These are phyloP conservation scores for Pseudotsuga menziesii DNA, from an alignment of 75 land plant species.

Conservation along the genomic window DNA sequence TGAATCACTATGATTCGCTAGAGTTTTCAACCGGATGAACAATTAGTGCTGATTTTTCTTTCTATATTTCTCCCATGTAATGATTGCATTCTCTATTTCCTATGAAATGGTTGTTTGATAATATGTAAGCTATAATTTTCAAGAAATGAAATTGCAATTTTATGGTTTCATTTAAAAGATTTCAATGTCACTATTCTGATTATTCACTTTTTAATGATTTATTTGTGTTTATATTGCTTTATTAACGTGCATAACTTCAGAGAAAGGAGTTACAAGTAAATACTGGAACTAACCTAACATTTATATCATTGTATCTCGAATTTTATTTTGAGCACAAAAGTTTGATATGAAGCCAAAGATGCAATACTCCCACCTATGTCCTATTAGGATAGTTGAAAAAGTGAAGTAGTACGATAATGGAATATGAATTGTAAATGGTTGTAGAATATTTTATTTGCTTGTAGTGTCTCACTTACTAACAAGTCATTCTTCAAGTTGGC, in stretches of 20 bases:
- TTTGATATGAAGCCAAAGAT: background rate
- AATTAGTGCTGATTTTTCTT: too few species aligned
- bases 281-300: background rate
- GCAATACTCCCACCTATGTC: background rate
- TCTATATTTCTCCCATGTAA: background rate
- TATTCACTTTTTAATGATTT: background rate
- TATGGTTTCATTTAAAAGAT: background rate
- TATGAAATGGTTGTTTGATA: background rate
- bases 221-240: background rate
- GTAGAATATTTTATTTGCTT: background rate
- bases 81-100: background rate
- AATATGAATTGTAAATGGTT: background rate
- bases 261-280: constrained; percentile 45
- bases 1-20: too few species aligned
- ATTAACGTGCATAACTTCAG: constrained; percentile 50
- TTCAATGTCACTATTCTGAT: background rate
- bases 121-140: background rate
- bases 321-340: background rate
- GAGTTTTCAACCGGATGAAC: too few species aligned
- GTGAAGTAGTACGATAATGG: background rate
- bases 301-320: background rate
- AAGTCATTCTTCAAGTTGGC: background rate
- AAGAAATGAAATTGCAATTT: background rate
- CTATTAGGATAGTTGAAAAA: background rate
- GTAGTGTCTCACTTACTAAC: background rate